Base-by-base conservation (phyloP, 345 rosid species). In the Gossypium anomalum region DNA sequence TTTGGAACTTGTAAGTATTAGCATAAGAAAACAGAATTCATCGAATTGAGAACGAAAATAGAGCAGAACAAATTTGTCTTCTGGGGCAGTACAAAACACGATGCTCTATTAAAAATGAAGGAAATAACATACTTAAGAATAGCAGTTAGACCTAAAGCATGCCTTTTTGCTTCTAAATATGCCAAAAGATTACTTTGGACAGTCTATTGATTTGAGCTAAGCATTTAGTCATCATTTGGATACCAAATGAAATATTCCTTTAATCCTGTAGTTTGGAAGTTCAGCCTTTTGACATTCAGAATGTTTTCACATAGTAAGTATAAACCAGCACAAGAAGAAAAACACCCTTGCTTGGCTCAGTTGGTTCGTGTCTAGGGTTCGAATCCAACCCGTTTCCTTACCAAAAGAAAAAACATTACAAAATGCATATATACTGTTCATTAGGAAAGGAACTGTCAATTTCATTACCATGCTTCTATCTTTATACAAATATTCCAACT, bases 1-100 rank as follows among this genome's bases (percentile, higher is more conserved):
- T 47, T 7, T 29, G 65, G 38, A 64, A 38, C 23, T 55, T 56
- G 75, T 53, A 51, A 63, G 81, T 56, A 53, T 75, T 63, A 34
- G 72, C 47, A 73, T 73, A 72, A 69, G 48, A 57, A 57, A 16
- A 55, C 63, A 2, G n/a, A 66, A 47, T 52, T 6, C 53, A 25
- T 59, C 67, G 73, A 74, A 73, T 59, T 49, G 34, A 19, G 17
- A 13, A 75, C 14, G 44, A 27, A 48, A 75, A 52, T 47, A 70
- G 61, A 70, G 53, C 14, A 52, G 23, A 51, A 70, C 73, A 69
- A 51, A 9, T 11, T 52, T 70, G 48, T 52, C 61, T 34, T 29
- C 9, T 29, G 16, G 48, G 73, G 27, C 29, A 52, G 8, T 51
- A 27, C 58, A 16, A 25, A 49, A 17, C 44, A 16, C 57, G 8